Base-by-base conservation (phyloP, 208 protist genomes). In the Crithidia fasciculata region DNA sequence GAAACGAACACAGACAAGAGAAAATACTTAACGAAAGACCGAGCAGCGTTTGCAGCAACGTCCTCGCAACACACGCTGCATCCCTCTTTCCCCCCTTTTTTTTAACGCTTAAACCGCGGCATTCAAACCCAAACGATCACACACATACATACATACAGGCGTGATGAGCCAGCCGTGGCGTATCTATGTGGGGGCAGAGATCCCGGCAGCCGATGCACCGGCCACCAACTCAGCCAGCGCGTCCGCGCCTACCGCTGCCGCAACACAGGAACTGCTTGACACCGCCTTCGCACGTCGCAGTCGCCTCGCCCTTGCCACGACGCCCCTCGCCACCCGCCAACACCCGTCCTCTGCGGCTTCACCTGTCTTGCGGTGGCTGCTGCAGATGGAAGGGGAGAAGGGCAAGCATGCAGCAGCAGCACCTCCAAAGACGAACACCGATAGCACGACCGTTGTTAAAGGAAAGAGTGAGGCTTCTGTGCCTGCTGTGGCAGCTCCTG, bases 301-400 rank as follows among this genome's bases (percentile, higher is more conserved):
- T 0, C 50, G 28, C 8, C 5, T n/a, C 7, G 54, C 45, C 12
- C 53, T 84, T 39, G 41, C 63, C 12, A 37, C n/a, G 8, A 41
- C 73, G 8, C 53, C 81, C 5, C 52, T 63, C 1, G 47, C 7
- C 8, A 37, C 78, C 7, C 81, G 72, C 13, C 72, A 56, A 37
- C 50, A 69, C 57, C 84, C 84, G 4, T 85, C 80, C 12, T 60
- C 81, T 0, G 81, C 81, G 6, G 67, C 81, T 19, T 89, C 84
- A 15, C 84, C 84, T 13, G 74, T 89, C 54, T 63, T 89, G 45
- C 84, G 80, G 3, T 73, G 74, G 60, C 45, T 89, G 39, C 72
- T 89, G 44, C 60, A 61, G 64, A 69, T 59, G 64, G 64, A 57
- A 41, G 16, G 50, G 10, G 16, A 53, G 10, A 4, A 19, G 40